Base-by-base conservation (phyloP, 108 stramenopile genomes). In the Skeletonema grethae region DNA sequence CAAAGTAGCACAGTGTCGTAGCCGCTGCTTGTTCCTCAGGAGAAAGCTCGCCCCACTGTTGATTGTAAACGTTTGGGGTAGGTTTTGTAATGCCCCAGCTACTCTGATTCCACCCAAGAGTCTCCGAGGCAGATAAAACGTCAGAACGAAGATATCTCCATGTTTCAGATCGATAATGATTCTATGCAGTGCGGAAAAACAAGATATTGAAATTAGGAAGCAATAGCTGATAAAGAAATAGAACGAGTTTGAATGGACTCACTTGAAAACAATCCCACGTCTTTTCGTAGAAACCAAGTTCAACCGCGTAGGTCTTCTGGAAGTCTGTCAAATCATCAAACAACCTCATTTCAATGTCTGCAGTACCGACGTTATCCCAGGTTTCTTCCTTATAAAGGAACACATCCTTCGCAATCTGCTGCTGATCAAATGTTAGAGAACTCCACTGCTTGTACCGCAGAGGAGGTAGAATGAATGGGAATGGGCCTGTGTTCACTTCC, bases 221-320 rank as follows among this genome's bases (percentile, higher is more conserved):
- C 4, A 6, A 18, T 32, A 12, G 4, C 31, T 35, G 0, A 32
- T 16, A 34, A 32, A 22, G 12, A 16, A 13, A 9, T 6, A 53
- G 50, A 4, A 53, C 6, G 8, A 32, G 59, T 18, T 61, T 6
- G 9, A 61, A 4, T 32, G 10, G 24, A 35, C 60, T 61, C 30
- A 61, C 60, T 35, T 80, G 79, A 45, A 80, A 80, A 43, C 85
- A 86, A 72, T 86, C 85, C 85, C 85, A 86, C 0, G 70, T 79
- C 25, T 55, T 22, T 24, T 65, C 65, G 34, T 65, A 73, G 32
- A 85, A 85, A 30, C 84, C 84, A 13, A 82, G 38, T 30, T 36
- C 39, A 15, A 63, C 67, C 10, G 80, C 79, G 12, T 71, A 76
- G 0, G n/a, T n/a, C 43, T 72, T 53, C 28, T 81, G 67, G 15